Base-by-base conservation (phyloP, 495 filamentous ascomycete species). In the Podospora anserina region DNA sequence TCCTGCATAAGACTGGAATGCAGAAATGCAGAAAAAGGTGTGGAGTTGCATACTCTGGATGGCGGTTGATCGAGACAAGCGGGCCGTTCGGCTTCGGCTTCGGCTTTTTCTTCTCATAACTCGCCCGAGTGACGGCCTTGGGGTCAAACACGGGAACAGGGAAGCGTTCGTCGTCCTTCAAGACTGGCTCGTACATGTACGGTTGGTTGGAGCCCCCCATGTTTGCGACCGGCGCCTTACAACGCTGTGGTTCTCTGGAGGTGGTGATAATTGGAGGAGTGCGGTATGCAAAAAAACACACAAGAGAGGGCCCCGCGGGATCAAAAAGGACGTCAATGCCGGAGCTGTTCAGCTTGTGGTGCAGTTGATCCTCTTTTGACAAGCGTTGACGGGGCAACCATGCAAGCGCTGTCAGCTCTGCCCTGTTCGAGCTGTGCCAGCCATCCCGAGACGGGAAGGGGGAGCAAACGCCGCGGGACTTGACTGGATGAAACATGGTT, bases 61-160 rank as follows among this genome's bases (percentile, higher is more conserved):
- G 92, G 62, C 87, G 82, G 76, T 92, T 92, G 80, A 95, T 86
- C 68, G 89, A 83, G 66, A 97, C 82, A 75, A 94, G 77, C 23
- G 92, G 92, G 0, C 91, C 92, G 30, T 90, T 84, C 34, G 79
- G 83, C 82, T 90, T 90, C n/a, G 84, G 83, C 81, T 90, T 90
- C 15, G 83, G 81, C 66, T 84, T 87, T 68, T 84, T 83, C 18
- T 80, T 82, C 69, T 85, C 79, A 72, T 81, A 88, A 77, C 90
- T 92, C 66, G 91, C 89, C 76, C 90, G 84, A 9, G 92, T 91
- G 44, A 90, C 87, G 65, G 89, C 89, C 74, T 92, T 95, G 16
- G 93, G 93, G 73, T 97, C 91, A 80, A 95, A 97, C 0, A 77
- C 74, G 7, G 78, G 81, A 44, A 90, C 82, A 70, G 84, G 75